Evolutionary conservation across 2,329 filamentous ascomycete species (phyloP).

Genomic region (Huntiella bhutanensis): DNA sequence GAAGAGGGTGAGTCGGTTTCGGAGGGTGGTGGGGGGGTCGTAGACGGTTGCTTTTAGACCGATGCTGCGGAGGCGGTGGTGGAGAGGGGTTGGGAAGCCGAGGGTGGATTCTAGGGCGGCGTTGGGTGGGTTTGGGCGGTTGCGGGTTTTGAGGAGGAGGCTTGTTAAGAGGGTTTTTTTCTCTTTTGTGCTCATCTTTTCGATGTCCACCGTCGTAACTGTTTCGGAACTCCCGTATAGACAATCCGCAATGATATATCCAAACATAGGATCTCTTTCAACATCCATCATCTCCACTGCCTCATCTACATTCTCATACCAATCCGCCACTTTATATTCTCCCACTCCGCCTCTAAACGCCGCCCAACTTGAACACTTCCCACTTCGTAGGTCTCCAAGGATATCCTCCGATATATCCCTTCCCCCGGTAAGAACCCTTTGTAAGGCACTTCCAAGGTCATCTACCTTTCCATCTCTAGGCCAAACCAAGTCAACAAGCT

Average conservation of each 20-base stretch:
- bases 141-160: background rate
- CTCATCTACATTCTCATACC: constrained; percentile 7
- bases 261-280: background rate
- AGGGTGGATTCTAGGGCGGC: background rate
- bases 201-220: too few species aligned
- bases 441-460: background rate
- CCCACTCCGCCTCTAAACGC: constrained; percentile 1
- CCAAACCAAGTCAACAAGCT: background rate
- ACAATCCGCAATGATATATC: too few species aligned
- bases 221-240: too few species aligned
- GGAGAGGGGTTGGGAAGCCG: background rate
- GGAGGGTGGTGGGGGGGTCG: background rate
- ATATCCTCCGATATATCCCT: background rate
- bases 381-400: background rate
- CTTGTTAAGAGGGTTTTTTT: background rate
- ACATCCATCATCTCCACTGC: constrained; percentile 1
- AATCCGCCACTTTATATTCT: constrained; percentile 5
- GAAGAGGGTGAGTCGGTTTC: constrained; percentile 2
- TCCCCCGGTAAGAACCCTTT: background rate
- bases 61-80: constrained; percentile 5
- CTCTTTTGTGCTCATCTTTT: background rate
- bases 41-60: constrained; percentile 9
- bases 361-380: constrained; percentile 2
- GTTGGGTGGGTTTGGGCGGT: background rate
- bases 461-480: background rate